phyloP scores from a whole-genome alignment of 805 yeast genomes.

The Yamadazyma takamatsuzukensis region DNA sequence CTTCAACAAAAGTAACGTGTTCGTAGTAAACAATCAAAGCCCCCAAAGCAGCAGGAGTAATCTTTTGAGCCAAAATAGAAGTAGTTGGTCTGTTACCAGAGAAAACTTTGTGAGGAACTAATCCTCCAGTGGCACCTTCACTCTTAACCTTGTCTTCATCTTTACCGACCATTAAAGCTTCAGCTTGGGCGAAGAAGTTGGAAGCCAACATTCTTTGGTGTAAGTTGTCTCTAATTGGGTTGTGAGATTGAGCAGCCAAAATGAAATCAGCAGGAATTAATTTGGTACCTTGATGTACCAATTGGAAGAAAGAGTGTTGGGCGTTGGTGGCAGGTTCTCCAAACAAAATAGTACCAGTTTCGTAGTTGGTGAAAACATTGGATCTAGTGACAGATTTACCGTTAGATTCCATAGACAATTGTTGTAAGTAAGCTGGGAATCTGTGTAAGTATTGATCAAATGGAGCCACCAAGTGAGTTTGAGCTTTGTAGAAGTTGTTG shows the following conservation, averaged over 20 bases:
- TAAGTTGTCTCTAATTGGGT: conserved; percentile 89
- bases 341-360: conserved; percentile 91
- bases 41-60: conserved; percentile 96
- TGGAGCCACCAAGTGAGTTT: conserved; percentile 97
- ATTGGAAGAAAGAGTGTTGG: conserved; percentile 98
- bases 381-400: conserved; percentile 97
- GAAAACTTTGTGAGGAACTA: conserved; percentile 94
- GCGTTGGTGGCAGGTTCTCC: conserved; percentile 99
- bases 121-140: conserved; percentile 83
- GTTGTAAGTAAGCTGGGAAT: conserved; percentile 99
- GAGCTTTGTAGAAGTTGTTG: conserved; percentile 97
- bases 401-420: conserved; percentile 97
- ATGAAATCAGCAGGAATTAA: conserved; percentile 96
- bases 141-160: conserved; percentile 74
- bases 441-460: conserved; percentile 98
- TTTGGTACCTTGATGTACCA: conserved; percentile 98
- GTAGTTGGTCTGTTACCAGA: conserved; percentile 99
- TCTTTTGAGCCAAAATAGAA: conserved; percentile 89
- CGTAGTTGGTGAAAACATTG: conserved; percentile 85
- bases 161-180: conserved; percentile 96
- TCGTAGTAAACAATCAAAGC: conserved; percentile 97
- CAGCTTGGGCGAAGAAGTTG: conserved; percentile 97
- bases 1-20: conserved; percentile 95
- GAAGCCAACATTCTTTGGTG: conserved; percentile 99
- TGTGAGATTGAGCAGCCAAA: conserved; percentile 95